Evolutionary conservation across 2,329 filamentous ascomycete species (phyloP), one percentile per base, ranked within the genome.

Genomic region (Didymella pinodella): DNA sequence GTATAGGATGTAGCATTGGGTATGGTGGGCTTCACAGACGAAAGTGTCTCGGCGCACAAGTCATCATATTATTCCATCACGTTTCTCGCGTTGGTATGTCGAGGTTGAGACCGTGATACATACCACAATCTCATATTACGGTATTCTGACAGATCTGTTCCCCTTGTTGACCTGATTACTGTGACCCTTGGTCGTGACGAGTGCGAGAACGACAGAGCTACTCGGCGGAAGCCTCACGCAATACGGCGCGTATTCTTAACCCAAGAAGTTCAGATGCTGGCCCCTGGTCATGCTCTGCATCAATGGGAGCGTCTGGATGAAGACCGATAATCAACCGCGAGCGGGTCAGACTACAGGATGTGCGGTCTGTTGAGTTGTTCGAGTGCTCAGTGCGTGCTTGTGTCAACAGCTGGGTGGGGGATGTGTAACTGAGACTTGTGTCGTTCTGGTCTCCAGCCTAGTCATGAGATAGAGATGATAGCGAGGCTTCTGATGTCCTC

Each of bases 161-260:
- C 6, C 12, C 12, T 16, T 32, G 31, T 5, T 16, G 31, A 32
- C 16, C 31, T 22, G 22, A 22, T 22, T 3, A 22, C 22, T 22
- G 22, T 22, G 22, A 22, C 22, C 22, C 2, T 22, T 22, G 2
- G 22, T 3, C 22, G 22, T 22, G 3, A 22, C 22, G 22, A 22
- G 22, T 22, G 3, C 22, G 22, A 22, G 22, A 22, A 22, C 22
- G 22, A 22, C 22, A 22, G 22, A 22, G 22, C 22, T 22, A 81
- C 58, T 81, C 80, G 0, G 78, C 75, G 31, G 81, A 78, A 0
- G 79, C 79, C 61, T 81, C 80, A 57, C 79, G 70, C 25, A 81
- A 63, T 1, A 71, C 72, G 6, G 71, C 61, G 18, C 78, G 62
- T 41, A 79, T 69, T 22, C 71, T 71, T 4, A 73, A 73, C 79